phyloP scores from a whole-genome alignment of 2,329 filamentous ascomycete species.

The Ascochyta clinopodiicola region DNA sequence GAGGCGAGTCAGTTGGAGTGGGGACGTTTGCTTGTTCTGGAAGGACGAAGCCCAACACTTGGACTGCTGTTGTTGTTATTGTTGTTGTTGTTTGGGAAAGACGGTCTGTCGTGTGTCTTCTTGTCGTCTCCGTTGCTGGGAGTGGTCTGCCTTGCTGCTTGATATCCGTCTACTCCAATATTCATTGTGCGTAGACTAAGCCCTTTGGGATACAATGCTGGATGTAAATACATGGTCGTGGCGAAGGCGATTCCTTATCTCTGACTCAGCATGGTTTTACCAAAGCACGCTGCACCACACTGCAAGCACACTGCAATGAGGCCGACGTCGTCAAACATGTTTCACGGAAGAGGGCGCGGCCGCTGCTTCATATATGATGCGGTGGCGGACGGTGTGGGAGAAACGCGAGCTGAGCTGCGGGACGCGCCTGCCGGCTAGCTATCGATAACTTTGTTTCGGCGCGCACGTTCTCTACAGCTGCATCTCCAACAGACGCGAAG shows the following conservation, averaged over 20 bases:
- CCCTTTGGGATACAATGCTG: background rate
- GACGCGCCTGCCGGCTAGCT: slow-evolving; percentile 24
- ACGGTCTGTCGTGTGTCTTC: background rate
- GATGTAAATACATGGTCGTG: background rate
- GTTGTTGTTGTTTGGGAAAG: slow-evolving; percentile 3
- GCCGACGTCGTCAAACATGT: background rate
- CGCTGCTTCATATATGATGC: slow-evolving; percentile 11
- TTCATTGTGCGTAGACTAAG: slow-evolving; percentile 5
- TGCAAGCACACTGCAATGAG: background rate
- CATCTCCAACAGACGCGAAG: slow-evolving; percentile 30
- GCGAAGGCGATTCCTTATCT: slow-evolving; percentile 2
- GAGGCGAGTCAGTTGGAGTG: slow-evolving; percentile 12
- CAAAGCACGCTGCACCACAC: slow-evolving; percentile 3
- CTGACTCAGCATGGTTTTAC: slow-evolving; percentile 1
- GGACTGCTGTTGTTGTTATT: slow-evolving; percentile 8
- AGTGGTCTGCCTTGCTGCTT: background rate
- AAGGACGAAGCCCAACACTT: slow-evolving; percentile 21
- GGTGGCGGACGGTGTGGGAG: slow-evolving; percentile 18
- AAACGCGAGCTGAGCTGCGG: slow-evolving; percentile 14
- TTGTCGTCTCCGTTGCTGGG: background rate
- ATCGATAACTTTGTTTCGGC: slow-evolving; percentile 26
- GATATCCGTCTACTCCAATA: background rate
- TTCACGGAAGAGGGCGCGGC: slow-evolving; percentile 8
- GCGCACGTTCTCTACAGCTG: slow-evolving; percentile 8
- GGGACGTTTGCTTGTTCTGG: slow-evolving; percentile 22